A percentile compares a stretch with the other conserved stretches of the same genome.
phyloP scores from a whole-genome alignment of 2,329 filamentous ascomycete genomes.

The Sclerotinia minor region DNA sequence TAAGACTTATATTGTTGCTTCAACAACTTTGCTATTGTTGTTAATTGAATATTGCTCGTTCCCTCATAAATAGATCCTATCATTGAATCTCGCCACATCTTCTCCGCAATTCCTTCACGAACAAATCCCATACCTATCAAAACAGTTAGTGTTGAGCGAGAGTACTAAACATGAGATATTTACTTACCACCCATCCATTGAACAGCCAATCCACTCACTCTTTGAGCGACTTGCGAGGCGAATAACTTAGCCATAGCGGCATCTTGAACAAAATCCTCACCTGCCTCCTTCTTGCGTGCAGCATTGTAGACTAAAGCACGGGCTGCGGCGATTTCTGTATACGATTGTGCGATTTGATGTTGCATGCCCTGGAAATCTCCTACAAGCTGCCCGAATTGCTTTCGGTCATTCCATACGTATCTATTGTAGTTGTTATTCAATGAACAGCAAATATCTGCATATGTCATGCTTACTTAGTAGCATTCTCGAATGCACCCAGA shows the following conservation, averaged over 20 bases:
- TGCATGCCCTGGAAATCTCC: slow-evolving; percentile 99
- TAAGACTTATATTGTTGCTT: slow-evolving; percentile 67
- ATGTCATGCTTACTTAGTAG: slow-evolving; percentile 61
- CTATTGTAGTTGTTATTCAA: slow-evolving; percentile 43
- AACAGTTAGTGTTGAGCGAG: slow-evolving; percentile 7
- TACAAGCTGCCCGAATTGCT: slow-evolving; percentile 90
- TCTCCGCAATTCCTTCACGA: slow-evolving; percentile 92
- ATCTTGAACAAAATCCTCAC: slow-evolving; percentile 90
- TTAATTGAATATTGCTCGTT: slow-evolving; percentile 73
- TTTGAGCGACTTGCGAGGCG: slow-evolving; percentile 86
- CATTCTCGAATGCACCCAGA: slow-evolving; percentile 92
- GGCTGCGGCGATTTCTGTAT: slow-evolving; percentile 88
- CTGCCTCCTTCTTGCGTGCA: slow-evolving; percentile 95
- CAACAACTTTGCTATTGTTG: slow-evolving; percentile 69
- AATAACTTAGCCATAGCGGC: slow-evolving; percentile 98
- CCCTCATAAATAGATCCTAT: slow-evolving; percentile 98
- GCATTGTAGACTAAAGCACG: slow-evolving; percentile 94
- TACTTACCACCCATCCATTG: slow-evolving; percentile 91
- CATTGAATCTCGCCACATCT: slow-evolving; percentile 97
- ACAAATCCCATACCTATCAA: slow-evolving; percentile 80
- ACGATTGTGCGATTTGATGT: slow-evolving; percentile 95
- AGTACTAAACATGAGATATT: neutral
- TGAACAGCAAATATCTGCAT: slow-evolving; percentile 12
- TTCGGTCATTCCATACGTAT: slow-evolving; percentile 98
- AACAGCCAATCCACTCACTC: slow-evolving; percentile 80